phyloP scores from a whole-genome alignment of 2,329 filamentous ascomycete species.

The Elsinoe necatrix region DNA sequence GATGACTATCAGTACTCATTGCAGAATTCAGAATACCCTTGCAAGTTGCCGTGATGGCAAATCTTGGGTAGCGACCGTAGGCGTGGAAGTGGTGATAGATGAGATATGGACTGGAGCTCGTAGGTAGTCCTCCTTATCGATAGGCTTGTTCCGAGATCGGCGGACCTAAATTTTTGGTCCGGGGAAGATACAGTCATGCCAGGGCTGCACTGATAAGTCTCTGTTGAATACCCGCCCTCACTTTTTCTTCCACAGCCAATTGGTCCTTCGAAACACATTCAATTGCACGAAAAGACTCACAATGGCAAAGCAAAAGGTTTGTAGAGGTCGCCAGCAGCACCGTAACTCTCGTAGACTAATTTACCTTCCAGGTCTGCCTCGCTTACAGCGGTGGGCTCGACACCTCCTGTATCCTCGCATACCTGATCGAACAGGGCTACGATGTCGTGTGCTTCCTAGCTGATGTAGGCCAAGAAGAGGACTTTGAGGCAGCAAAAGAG shows the following conservation, averaged over 20 bases:
- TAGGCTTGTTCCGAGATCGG: background rate
- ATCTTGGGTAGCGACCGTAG: too few species aligned
- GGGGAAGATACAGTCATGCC: background rate
- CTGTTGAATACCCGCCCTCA: background rate
- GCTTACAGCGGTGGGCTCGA: slow-evolving; percentile 50
- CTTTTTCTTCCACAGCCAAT: background rate
- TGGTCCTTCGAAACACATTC: background rate
- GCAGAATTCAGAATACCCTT: too few species aligned
- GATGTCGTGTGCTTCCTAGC: slow-evolving; percentile 61
- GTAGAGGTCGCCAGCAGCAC: background rate
- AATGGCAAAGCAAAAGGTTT: slow-evolving; percentile 19
- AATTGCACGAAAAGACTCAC: slow-evolving; percentile 5
- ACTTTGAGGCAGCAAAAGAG: slow-evolving; percentile 62
- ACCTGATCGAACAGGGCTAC: slow-evolving; percentile 45
- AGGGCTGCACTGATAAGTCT: slow-evolving; percentile 7
- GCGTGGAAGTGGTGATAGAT: background rate
- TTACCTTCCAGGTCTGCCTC: slow-evolving; percentile 34
- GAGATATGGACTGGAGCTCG: background rate
- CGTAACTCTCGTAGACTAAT: background rate
- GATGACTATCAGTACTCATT: too few species aligned
- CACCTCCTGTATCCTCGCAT: slow-evolving; percentile 49
- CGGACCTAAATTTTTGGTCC: background rate
- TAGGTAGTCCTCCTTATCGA: background rate
- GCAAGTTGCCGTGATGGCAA: too few species aligned
- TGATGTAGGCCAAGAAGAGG: slow-evolving; percentile 56